These are phyloP conservation scores for Paramecium bursaria DNA, from an alignment of 73 alveolate species.

Conservation along the genomic window DNA sequence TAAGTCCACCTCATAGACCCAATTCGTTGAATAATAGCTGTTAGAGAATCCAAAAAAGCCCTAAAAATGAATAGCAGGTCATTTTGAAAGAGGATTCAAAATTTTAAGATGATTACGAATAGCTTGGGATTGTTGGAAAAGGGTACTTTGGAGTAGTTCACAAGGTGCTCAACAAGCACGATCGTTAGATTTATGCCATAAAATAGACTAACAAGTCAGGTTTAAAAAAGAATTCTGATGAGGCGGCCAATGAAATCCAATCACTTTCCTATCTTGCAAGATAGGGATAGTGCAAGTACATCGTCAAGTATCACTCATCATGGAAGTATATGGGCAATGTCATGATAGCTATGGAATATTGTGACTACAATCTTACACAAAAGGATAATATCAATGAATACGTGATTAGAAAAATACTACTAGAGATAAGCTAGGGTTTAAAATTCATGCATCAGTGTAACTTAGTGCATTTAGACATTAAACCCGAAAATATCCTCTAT, in stretches of 20 bases:
- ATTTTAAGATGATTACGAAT: slow-evolving; percentile 57
- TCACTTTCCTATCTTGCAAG: slow-evolving; percentile 84
- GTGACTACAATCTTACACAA: slow-evolving; percentile 71
- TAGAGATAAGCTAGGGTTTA: slow-evolving; percentile 86
- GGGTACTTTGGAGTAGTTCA: slow-evolving; percentile 88
- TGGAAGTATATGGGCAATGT: slow-evolving; percentile 81
- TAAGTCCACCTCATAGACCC: no score
- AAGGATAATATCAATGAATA: slow-evolving; percentile 54
- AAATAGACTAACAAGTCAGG: slow-evolving; percentile 72
- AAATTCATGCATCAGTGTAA: slow-evolving; percentile 89
- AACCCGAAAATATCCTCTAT: slow-evolving; percentile 94
- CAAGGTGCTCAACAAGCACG: slow-evolving; percentile 78
- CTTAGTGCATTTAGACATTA: slow-evolving; percentile 95
- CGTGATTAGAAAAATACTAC: slow-evolving; percentile 71
- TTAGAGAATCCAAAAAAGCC: not conserved
- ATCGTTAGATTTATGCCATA: slow-evolving; percentile 81
- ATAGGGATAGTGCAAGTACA: slow-evolving; percentile 78
- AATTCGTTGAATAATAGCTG: no score
- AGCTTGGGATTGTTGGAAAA: slow-evolving; percentile 73
- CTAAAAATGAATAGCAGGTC: not conserved
- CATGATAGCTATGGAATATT: slow-evolving; percentile 84
- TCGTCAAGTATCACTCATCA: slow-evolving; percentile 82
- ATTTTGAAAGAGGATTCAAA: slow-evolving; percentile 29
- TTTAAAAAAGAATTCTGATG: slow-evolving; percentile 53
- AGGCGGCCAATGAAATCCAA: slow-evolving; percentile 79